These are phyloP conservation scores for Vairimorpha necatrix DNA, from an alignment of 371 early-diverging fungal species.

Conservation along the genomic window DNA sequence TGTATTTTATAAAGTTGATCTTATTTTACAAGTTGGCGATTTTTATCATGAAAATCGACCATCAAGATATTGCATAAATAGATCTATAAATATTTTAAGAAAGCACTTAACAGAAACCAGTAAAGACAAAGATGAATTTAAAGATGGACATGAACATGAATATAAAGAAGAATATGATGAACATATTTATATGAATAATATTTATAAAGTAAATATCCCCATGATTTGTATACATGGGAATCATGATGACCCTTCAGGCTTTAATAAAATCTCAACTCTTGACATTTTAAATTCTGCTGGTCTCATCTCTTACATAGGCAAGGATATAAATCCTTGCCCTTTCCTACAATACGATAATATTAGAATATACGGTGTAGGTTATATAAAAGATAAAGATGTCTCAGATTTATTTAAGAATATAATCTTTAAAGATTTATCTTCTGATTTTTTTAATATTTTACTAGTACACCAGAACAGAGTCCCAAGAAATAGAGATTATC, in stretches of 20 bases:
- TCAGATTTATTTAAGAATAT: slow-evolving; percentile 73
- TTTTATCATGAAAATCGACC: slow-evolving; percentile 94
- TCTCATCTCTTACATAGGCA: slow-evolving; percentile 89
- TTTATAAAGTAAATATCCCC: slow-evolving; percentile 68
- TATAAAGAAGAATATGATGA: too few species aligned
- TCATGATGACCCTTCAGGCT: slow-evolving; percentile 93
- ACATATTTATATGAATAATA: neutral
- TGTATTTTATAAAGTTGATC: slow-evolving; percentile 70
- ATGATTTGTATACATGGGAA: slow-evolving; percentile 95
- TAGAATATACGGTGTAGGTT: slow-evolving; percentile 87
- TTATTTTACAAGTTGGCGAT: slow-evolving; percentile 92
- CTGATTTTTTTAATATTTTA: slow-evolving; percentile 71
- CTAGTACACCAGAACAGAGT: slow-evolving; percentile 79
- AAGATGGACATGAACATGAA: too few species aligned
- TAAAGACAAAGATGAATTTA: too few species aligned
- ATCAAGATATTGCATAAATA: slow-evolving; percentile 73
- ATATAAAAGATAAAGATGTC: slow-evolving; percentile 83
- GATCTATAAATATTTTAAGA: slow-evolving; percentile 72
- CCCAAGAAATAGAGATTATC: slow-evolving; percentile 72
- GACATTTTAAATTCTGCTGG: slow-evolving; percentile 76
- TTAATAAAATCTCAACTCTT: slow-evolving; percentile 70
- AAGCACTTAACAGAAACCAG: slow-evolving; percentile 73
- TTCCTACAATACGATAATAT: slow-evolving; percentile 73
- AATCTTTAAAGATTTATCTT: slow-evolving; percentile 72
- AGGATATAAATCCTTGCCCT: slow-evolving; percentile 72